A percentile compares a stretch with the other conserved stretches of the same genome.
Conservation (phyloP, 169 alveolate species). For the Neospora caninum region DNA sequence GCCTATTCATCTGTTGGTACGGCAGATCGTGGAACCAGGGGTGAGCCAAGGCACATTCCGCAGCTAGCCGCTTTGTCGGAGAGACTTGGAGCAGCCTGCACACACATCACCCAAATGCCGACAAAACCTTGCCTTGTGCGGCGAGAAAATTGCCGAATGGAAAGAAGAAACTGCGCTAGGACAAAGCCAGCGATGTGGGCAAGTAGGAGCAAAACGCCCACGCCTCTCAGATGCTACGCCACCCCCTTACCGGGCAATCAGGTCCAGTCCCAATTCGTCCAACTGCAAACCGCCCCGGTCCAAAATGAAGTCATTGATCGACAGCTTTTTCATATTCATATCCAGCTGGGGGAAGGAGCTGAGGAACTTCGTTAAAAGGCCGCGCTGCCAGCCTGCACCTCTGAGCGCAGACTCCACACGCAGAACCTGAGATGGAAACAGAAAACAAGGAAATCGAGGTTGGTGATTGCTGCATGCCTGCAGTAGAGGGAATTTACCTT, state of each 20-base stretch:
- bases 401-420: neutral
- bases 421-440: neutral
- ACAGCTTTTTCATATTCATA: neutral
- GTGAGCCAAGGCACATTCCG: constrained; percentile 57
- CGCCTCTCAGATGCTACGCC: too few species aligned
- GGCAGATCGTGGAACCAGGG: constrained; percentile 49
- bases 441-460: too few species aligned
- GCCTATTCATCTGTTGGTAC: constrained; percentile 41
- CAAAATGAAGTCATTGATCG: constrained; percentile 3
- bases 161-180: too few species aligned
- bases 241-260: neutral
- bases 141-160: too few species aligned
- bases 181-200: neutral
- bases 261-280: constrained; percentile 22
- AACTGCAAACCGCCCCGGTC: constrained; percentile 30
- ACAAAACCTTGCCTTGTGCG: neutral
- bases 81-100: constrained; percentile 39
- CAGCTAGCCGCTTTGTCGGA: constrained; percentile 47
- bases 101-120: neutral
- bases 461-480: too few species aligned
- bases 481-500: neutral
- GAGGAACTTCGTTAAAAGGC: neutral
- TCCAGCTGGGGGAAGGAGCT: neutral
- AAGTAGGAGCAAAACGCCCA: neutral
- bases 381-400: neutral